Conservation (phyloP, 1,284 basidiomycete genomes). For the Thelephora terrestris region DNA sequence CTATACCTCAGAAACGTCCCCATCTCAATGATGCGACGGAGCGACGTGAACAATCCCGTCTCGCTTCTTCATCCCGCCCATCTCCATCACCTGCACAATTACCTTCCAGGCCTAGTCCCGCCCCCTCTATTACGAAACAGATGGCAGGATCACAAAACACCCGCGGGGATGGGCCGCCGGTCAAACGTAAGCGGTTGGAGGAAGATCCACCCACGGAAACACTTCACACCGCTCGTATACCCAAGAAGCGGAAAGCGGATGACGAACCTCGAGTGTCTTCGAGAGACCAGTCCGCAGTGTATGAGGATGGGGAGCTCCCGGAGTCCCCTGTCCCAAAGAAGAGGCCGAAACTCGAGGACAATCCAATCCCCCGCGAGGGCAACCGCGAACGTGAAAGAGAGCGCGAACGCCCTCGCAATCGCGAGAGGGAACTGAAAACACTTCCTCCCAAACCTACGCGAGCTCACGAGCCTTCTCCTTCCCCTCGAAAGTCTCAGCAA, state of each 20-base stretch:
- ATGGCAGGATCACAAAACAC: too few relatives aligned
- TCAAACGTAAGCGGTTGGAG: too few relatives aligned
- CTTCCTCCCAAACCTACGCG: slow-evolving; percentile 2
- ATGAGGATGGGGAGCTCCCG: too few relatives aligned
- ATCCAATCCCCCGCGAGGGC: slow-evolving; percentile 18
- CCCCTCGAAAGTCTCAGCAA: slow-evolving; percentile 2
- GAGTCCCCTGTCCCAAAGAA: slow-evolving; percentile 16
- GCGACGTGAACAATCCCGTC: too few relatives aligned
- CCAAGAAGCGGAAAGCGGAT: slow-evolving; percentile 21
- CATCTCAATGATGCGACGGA: slow-evolving; percentile 21
- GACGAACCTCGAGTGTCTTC: slow-evolving; percentile 4
- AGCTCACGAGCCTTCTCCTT: slow-evolving; percentile 2
- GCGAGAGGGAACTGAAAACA: background rate
- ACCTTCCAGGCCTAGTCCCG: too few relatives aligned
- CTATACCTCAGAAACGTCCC: slow-evolving; percentile 17
- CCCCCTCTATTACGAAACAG: too few relatives aligned
- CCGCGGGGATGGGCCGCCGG: too few relatives aligned
- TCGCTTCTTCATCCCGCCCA: too few relatives aligned
- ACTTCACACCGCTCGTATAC: background rate
- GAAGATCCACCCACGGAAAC: too few relatives aligned
- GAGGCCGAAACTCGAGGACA: slow-evolving; percentile 23
- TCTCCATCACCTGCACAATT: too few relatives aligned
- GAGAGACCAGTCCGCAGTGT: too few relatives aligned
- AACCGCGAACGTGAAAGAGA: background rate
- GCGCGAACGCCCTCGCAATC: background rate